phyloP scores from a whole-genome alignment of 192 early-diverging fungal species.

The Diversispora epigaea region DNA sequence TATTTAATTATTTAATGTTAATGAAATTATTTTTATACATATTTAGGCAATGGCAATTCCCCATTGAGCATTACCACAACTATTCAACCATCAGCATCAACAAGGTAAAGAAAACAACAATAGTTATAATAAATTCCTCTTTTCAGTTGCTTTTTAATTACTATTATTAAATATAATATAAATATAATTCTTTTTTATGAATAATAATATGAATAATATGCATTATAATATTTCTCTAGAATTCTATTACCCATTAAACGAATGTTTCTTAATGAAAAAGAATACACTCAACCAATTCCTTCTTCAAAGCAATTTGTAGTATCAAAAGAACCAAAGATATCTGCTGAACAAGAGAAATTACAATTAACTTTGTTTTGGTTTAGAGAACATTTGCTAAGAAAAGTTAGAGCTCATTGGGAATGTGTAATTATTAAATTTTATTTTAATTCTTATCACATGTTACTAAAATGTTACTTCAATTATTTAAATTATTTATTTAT shows the following conservation, averaged over 20 bases:
- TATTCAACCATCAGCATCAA: conserved; percentile 38
- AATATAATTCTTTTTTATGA: no score
- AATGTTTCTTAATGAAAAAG: conserved; percentile 52
- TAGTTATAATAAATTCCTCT: no score
- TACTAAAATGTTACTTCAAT: background rate
- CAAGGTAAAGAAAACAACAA: background rate
- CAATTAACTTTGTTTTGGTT: conserved; percentile 75
- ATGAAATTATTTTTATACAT: conserved; percentile 9
- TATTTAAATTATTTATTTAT: background rate
- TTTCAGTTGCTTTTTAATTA: no score
- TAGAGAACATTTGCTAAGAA: conserved; percentile 61
- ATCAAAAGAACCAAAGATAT: conserved; percentile 50
- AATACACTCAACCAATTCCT: conserved; percentile 61
- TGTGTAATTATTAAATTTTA: conserved; percentile 35
- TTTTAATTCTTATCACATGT: background rate
- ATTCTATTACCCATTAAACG: conserved; percentile 68
- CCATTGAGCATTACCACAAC: conserved; percentile 14
- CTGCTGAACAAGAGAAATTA: conserved; percentile 54
- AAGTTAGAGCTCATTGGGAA: conserved; percentile 48
- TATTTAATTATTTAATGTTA: conserved; percentile 6
- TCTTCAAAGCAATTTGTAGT: conserved; percentile 80
- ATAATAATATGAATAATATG: background rate
- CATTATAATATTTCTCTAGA: conserved; percentile 35
- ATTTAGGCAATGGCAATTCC: conserved; percentile 17
- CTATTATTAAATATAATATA: no score